Percentiles rank a stretch among this genome's conserved stretches.
Conservation (phyloP, 768 basidiomycete genomes). For the Wakefieldia striispora region DNA sequence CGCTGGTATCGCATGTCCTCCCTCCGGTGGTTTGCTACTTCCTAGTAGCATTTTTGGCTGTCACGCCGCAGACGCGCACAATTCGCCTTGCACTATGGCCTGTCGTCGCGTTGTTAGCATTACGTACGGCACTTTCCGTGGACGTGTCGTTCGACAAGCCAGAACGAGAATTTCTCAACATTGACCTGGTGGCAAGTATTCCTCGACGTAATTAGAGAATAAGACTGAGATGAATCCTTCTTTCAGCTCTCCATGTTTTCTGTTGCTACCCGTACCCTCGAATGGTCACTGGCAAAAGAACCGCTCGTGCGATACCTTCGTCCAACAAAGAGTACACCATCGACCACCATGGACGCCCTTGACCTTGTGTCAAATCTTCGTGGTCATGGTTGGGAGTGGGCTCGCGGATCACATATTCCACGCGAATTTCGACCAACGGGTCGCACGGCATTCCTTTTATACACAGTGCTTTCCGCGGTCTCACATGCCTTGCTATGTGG, state of each 20-base stretch:
- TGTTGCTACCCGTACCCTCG: slow-evolving; percentile 8
- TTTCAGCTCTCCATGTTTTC: slow-evolving; percentile 9
- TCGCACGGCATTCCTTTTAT: slow-evolving; percentile 34
- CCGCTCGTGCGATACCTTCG: slow-evolving; percentile 12
- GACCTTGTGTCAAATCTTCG: slow-evolving; percentile 54
- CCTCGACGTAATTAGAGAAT: background rate
- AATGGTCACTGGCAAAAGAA: slow-evolving; percentile 11
- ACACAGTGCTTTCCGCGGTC: slow-evolving; percentile 35
- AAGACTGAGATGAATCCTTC: background rate
- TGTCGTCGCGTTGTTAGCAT: slow-evolving; percentile 41
- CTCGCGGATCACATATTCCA: slow-evolving; percentile 29
- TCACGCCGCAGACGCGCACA: slow-evolving; percentile 43
- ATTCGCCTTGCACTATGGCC: slow-evolving; percentile 47
- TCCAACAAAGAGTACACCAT: background rate
- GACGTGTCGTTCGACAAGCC: slow-evolving; percentile 7
- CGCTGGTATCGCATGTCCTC: slow-evolving; percentile 37
- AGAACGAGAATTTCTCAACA: slow-evolving; percentile 1
- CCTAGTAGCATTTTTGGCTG: slow-evolving; percentile 47
- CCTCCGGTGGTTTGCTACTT: slow-evolving; percentile 46
- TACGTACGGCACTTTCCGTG: slow-evolving; percentile 33
- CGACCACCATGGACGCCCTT: slow-evolving; percentile 36
- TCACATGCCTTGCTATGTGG: slow-evolving; percentile 43
- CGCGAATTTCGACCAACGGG: slow-evolving; percentile 42
- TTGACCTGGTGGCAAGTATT: slow-evolving; percentile 10
- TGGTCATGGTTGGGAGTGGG: slow-evolving; percentile 63